A percentile compares a stretch with the other conserved stretches of the same genome.
These are phyloP conservation scores for Nitzschia putrida DNA, from an alignment of 108 stramenopile species.

Conservation along the genomic window DNA sequence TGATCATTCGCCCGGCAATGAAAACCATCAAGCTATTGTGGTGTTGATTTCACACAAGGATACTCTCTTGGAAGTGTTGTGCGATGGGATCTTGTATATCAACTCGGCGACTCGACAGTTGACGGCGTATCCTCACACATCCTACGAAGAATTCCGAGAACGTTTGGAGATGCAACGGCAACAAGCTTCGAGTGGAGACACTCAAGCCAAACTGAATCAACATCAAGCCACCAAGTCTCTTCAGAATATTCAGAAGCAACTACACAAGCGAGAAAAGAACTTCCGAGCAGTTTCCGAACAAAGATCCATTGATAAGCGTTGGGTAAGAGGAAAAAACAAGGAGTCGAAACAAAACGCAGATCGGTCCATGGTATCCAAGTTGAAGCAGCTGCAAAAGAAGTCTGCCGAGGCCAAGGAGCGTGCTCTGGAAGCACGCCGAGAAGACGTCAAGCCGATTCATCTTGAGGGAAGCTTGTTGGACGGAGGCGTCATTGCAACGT, in stretches of 20 bases:
- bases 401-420: conserved; percentile 40
- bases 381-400: conserved; percentile 37
- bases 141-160: conserved; percentile 42
- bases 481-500: conserved; percentile 15
- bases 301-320: conserved; percentile 45
- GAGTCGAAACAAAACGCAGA: conserved; percentile 72
- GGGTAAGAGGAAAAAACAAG: conserved; percentile 56
- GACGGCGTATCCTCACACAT: conserved; percentile 43
- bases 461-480: conserved; percentile 31
- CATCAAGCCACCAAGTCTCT: conserved; percentile 48
- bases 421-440: conserved; percentile 23
- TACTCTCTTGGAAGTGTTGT: conserved; percentile 43
- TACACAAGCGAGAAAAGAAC: conserved; percentile 44
- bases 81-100: conserved; percentile 56
- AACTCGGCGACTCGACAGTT: conserved; percentile 51
- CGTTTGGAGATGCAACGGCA: background rate
- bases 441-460: conserved; percentile 36
- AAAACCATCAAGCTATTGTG: conserved; percentile 41
- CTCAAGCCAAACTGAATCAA: conserved; percentile 13
- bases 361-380: conserved; percentile 50
- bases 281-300: conserved; percentile 28
- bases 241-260: conserved; percentile 31
- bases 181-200: conserved; percentile 20
- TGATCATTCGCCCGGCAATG: background rate
- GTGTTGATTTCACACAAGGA: conserved; percentile 69